A percentile compares a stretch with the other conserved stretches of the same genome.
phyloP scores from a whole-genome alignment of 192 early-diverging fungal species.

The Backusella australiensis region DNA sequence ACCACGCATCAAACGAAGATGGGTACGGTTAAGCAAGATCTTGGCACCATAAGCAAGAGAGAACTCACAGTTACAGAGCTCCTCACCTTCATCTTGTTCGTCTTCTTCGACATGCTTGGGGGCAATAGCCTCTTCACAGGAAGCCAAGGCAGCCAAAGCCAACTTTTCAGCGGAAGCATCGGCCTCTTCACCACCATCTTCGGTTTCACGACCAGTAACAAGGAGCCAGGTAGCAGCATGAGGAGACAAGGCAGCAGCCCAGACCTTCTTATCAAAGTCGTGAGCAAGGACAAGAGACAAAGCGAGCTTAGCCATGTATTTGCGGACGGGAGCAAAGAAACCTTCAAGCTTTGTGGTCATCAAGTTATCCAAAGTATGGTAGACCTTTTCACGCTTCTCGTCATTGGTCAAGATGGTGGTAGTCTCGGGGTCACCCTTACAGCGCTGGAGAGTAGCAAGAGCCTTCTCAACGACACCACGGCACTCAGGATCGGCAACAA shows the following conservation, averaged over 20 bases:
- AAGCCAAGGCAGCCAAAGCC: constrained; percentile 44
- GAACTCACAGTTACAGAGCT: constrained; percentile 75
- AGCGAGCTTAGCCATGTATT: constrained; percentile 61
- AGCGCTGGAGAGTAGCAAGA: constrained; percentile 62
- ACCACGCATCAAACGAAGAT: constrained; percentile 66
- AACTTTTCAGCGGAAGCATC: constrained; percentile 54
- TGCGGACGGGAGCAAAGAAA: constrained; percentile 46
- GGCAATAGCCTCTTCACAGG: constrained; percentile 47
- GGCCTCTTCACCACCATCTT: constrained; percentile 26
- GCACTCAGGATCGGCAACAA: constrained; percentile 76
- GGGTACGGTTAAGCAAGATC: constrained; percentile 73
- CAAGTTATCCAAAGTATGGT: constrained; percentile 51
- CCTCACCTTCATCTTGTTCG: constrained; percentile 56
- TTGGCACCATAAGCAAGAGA: constrained; percentile 83
- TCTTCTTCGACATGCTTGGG: constrained; percentile 29
- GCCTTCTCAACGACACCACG: constrained; percentile 68
- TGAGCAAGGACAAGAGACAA: constrained; percentile 57
- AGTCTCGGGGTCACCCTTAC: constrained; percentile 48
- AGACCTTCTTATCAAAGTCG: constrained; percentile 61
- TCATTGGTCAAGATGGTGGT: constrained; percentile 40
- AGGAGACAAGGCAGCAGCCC: constrained; percentile 57
- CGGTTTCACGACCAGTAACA: constrained; percentile 25
- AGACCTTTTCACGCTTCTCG: constrained; percentile 45
- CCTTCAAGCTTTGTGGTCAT: constrained; percentile 52
- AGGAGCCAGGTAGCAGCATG: constrained; percentile 54